These are phyloP conservation scores for Skeletonema marinoi DNA, from an alignment of 108 stramenopile species.

Conservation along the genomic window DNA sequence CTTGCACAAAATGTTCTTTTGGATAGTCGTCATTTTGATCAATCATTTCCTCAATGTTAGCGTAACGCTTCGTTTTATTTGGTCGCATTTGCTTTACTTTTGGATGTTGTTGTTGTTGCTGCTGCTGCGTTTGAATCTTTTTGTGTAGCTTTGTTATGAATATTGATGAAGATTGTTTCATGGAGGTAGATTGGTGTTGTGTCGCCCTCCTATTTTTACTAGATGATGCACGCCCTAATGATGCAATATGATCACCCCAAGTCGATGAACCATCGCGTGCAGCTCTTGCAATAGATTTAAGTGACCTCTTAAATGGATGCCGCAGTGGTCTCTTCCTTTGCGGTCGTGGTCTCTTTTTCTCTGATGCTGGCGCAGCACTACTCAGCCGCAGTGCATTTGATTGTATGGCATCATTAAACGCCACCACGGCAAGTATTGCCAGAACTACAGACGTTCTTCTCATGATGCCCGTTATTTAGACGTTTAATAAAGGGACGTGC, in stretches of 20 bases:
- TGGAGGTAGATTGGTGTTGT: background rate
- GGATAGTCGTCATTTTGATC: background rate
- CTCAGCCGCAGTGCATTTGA: background rate
- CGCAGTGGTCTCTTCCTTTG: background rate
- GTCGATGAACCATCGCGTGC: slow-evolving; percentile 27
- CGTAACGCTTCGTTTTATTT: background rate
- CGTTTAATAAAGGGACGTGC: no score
- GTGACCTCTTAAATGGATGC: background rate
- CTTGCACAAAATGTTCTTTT: slow-evolving; percentile 20
- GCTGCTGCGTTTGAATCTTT: slow-evolving; percentile 7
- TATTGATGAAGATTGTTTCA: background rate
- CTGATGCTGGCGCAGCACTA: background rate
- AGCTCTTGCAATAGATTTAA: slow-evolving; percentile 13
- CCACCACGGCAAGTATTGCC: background rate
- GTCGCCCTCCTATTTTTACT: background rate
- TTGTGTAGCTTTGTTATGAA: slow-evolving; percentile 15
- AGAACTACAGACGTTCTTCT: background rate
- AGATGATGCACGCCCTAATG: background rate
- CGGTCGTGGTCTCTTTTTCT: background rate
- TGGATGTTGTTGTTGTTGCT: background rate
- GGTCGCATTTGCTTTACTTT: background rate
- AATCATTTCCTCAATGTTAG: background rate
- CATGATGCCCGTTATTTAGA: no score
- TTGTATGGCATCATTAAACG: background rate
- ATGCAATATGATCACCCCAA: slow-evolving; percentile 35